Percentiles rank a stretch among this genome's conserved stretches.
These are phyloP conservation scores for Fusarium sterilihyphosum DNA, from an alignment of 2,329 filamentous ascomycete genomes.

Conservation along the genomic window DNA sequence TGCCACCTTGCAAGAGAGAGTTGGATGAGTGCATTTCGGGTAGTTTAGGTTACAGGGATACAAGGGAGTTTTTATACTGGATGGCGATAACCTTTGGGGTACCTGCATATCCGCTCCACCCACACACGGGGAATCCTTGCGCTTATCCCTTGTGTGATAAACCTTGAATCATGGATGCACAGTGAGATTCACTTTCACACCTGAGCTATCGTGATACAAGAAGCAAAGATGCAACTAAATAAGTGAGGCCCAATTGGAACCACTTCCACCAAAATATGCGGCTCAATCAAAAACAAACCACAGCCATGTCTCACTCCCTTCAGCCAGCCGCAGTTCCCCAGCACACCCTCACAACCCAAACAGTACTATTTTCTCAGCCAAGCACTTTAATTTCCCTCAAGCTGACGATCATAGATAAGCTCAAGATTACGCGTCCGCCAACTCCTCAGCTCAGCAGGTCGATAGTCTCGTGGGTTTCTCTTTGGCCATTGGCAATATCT, in stretches of 20 bases:
- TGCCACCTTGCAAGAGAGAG: neutral
- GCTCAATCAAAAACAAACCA: neutral
- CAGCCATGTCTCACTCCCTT: constrained; percentile 7
- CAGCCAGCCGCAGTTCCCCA: neutral
- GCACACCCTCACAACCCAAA: neutral
- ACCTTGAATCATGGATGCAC: neutral
- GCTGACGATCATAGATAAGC: constrained; percentile 8
- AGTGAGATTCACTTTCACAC: neutral
- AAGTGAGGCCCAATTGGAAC: neutral
- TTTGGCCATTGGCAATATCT: neutral
- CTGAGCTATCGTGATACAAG: neutral
- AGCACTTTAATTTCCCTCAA: constrained; percentile 17
- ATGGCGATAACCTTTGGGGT: constrained; percentile 19
- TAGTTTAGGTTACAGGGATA: neutral
- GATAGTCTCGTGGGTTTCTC: neutral
- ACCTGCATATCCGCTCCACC: constrained; percentile 28
- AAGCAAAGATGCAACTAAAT: neutral
- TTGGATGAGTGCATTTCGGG: neutral
- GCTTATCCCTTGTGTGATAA: neutral
- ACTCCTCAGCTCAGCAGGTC: neutral
- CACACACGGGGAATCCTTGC: neutral
- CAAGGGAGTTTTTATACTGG: neutral
- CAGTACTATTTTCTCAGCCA: neutral
- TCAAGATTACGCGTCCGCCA: neutral
- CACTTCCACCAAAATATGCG: neutral